Percentiles rank a stretch among this genome's conserved stretches.
These are phyloP conservation scores for Botrytis elliptica DNA, from an alignment of 2,329 filamentous ascomycete species.

Conservation along the genomic window DNA sequence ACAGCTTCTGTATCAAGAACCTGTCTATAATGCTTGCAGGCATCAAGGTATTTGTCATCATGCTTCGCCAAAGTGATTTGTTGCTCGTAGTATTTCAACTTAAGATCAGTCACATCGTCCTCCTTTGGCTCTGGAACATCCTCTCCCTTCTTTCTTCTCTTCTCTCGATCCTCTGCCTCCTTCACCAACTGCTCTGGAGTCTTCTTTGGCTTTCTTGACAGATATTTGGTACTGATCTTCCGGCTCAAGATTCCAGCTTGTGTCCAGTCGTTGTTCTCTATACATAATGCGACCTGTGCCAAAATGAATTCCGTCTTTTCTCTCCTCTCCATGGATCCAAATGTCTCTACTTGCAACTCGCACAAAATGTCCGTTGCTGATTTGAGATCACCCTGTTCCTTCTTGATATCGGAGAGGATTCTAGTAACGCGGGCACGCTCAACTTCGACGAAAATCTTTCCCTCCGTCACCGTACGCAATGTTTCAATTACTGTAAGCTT, in stretches of 20 bases:
- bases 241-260: slow-evolving; percentile 90
- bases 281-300: slow-evolving; percentile 90
- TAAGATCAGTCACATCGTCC: slow-evolving; percentile 93
- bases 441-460: slow-evolving; percentile 99
- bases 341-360: slow-evolving; percentile 97
- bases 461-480: slow-evolving; percentile 91
- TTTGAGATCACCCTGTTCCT: slow-evolving; percentile 86
- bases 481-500: slow-evolving; percentile 96
- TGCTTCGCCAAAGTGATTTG: slow-evolving; percentile 96
- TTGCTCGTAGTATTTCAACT: slow-evolving; percentile 94
- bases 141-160: slow-evolving; percentile 75
- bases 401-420: slow-evolving; percentile 97
- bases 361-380: slow-evolving; percentile 90
- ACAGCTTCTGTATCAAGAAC: slow-evolving; percentile 95
- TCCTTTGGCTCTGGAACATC: slow-evolving; percentile 75
- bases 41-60: slow-evolving; percentile 94
- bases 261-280: slow-evolving; percentile 93
- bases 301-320: slow-evolving; percentile 99
- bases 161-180: slow-evolving; percentile 83
- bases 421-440: slow-evolving; percentile 93
- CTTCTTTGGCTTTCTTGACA: slow-evolving; percentile 88
- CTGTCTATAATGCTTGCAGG: slow-evolving; percentile 97
- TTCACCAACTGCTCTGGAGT: slow-evolving; percentile 85
- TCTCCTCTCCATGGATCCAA: slow-evolving; percentile 93
- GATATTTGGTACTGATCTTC: slow-evolving; percentile 95